A percentile compares a stretch with the other conserved stretches of the same genome.
Conservation (phyloP, 2,329 filamentous ascomycete species). For the Orbilia quercus region DNA sequence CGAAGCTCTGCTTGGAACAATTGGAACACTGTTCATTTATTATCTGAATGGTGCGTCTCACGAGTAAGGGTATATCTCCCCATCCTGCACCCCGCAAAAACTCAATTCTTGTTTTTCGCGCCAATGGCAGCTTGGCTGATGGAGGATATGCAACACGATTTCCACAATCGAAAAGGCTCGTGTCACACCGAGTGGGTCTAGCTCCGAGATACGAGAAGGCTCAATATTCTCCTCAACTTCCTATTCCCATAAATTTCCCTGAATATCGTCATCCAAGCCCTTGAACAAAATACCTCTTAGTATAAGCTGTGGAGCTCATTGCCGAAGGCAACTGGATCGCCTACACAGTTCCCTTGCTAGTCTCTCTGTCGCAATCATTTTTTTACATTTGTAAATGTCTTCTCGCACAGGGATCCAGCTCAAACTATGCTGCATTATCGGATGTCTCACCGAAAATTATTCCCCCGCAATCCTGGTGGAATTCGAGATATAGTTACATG, state of each 20-base stretch:
- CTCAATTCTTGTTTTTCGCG: conserved; percentile 51
- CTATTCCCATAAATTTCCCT: conserved; percentile 17
- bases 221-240: conserved; percentile 6
- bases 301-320: conserved; percentile 36
- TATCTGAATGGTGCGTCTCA: not conserved
- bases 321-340: conserved; percentile 42
- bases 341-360: not conserved
- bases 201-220: conserved; percentile 11
- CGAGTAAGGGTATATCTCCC: conserved; percentile 25
- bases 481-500: too few species aligned
- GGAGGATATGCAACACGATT: conserved; percentile 44
- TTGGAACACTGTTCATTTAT: not conserved
- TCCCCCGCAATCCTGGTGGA: conserved; percentile 45
- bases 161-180: conserved; percentile 15
- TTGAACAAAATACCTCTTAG: conserved; percentile 30
- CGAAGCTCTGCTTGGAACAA: conserved; percentile 11
- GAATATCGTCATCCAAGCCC: conserved; percentile 46
- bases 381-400: not conserved
- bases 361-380: not conserved
- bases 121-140: conserved; percentile 29
- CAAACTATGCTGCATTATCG: not conserved
- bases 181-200: conserved; percentile 17
- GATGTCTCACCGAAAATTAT: conserved; percentile 53
- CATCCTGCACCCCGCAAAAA: conserved; percentile 43
- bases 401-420: conserved; percentile 2